Conservation (phyloP, 768 basidiomycete genomes). For the Albatrellus ellisii region DNA sequence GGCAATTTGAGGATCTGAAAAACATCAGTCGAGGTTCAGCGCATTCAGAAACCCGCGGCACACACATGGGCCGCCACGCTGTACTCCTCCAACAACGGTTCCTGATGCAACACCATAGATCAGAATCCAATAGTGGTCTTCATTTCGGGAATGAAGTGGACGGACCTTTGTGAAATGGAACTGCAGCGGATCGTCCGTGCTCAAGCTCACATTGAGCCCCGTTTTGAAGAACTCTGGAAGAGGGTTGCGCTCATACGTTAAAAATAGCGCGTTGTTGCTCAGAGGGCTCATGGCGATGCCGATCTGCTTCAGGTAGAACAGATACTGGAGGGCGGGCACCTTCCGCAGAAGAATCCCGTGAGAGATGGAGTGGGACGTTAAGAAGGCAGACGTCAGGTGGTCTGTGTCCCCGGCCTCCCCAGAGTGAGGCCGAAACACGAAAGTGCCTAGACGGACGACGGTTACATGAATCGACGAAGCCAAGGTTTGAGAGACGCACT, state of each 20-base stretch:
- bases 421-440: slow-evolving; percentile 92
- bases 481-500: slow-evolving; percentile 40
- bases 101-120: slow-evolving; percentile 28
- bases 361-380: slow-evolving; percentile 95
- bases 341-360: slow-evolving; percentile 98
- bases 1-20: slow-evolving; percentile 29
- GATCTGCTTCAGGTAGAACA: slow-evolving; percentile 97
- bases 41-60: background rate
- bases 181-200: slow-evolving; percentile 91
- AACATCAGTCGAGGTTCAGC: background rate
- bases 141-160: background rate
- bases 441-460: slow-evolving; percentile 54
- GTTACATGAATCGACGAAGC: background rate
- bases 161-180: slow-evolving; percentile 96
- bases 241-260: slow-evolving; percentile 95
- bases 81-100: slow-evolving; percentile 92
- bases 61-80: slow-evolving; percentile 92
- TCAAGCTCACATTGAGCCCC: slow-evolving; percentile 90
- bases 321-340: slow-evolving; percentile 92
- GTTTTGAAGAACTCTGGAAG: slow-evolving; percentile 95
- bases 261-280: slow-evolving; percentile 94
- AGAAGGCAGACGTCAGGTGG: slow-evolving; percentile 90
- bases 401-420: slow-evolving; percentile 99
- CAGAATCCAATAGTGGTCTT: background rate
- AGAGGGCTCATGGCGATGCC: slow-evolving; percentile 98